Percentiles rank a stretch among this genome's conserved stretches.
Conservation (phyloP, 257 asterid genomes). For the Buddleja alternifolia region DNA sequence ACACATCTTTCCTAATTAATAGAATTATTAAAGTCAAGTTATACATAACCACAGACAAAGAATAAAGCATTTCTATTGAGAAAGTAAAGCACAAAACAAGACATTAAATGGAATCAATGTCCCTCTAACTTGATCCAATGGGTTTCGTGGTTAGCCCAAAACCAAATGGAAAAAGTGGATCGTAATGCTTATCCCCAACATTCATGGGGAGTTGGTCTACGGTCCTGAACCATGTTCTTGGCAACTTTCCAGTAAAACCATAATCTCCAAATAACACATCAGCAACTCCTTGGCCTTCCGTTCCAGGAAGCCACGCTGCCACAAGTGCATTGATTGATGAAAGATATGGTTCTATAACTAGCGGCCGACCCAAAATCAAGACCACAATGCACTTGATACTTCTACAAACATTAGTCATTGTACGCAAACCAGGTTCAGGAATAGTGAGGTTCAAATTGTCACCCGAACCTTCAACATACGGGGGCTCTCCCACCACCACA, state of each 20-base stretch:
- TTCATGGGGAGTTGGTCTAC: slow-evolving; percentile 39
- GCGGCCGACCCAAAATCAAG: slow-evolving; percentile 53
- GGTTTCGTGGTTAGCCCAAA: slow-evolving; percentile 46
- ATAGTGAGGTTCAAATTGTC: slow-evolving; percentile 49
- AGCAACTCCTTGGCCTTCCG: slow-evolving; percentile 59
- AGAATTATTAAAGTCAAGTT: too few relatives aligned
- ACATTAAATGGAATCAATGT: too few relatives aligned
- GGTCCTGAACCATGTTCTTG: slow-evolving; percentile 36
- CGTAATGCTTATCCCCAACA: slow-evolving; percentile 41
- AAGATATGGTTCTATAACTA: slow-evolving; percentile 50
- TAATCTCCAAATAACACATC: slow-evolving; percentile 37
- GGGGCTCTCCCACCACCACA: slow-evolving; percentile 58
- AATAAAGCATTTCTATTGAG: too few relatives aligned
- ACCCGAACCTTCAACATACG: slow-evolving; percentile 53
- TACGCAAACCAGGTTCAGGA: slow-evolving; percentile 38
- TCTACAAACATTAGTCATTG: slow-evolving; percentile 44
- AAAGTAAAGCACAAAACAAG: too few relatives aligned
- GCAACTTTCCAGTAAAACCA: slow-evolving; percentile 33
- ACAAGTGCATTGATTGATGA: slow-evolving; percentile 47
- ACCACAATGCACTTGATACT: slow-evolving; percentile 52
- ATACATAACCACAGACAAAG: too few relatives aligned
- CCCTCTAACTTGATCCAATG: not conserved
- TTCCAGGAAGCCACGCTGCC: slow-evolving; percentile 68
- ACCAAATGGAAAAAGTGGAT: slow-evolving; percentile 47
- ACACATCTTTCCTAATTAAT: too few relatives aligned